Percentiles rank a stretch among this genome's conserved stretches.
These are phyloP conservation scores for Ustilago bromivora DNA, from an alignment of 1,284 basidiomycete species.

Conservation along the genomic window DNA sequence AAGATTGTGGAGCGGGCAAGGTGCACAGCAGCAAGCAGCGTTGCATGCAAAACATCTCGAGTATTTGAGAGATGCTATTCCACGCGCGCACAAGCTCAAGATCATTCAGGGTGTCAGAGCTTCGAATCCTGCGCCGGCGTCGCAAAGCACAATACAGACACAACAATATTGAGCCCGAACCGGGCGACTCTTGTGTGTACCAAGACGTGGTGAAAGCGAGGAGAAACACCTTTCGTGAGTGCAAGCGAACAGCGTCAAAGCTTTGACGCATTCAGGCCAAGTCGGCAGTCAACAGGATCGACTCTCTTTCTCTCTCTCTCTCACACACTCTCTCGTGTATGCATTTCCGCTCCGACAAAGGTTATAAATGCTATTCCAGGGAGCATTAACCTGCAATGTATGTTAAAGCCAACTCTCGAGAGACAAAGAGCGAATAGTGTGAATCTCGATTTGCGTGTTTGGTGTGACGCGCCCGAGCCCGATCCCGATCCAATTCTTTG, in stretches of 20 bases:
- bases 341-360: no score
- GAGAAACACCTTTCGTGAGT: no score
- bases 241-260: no score
- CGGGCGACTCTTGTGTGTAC: no score
- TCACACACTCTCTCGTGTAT: no score
- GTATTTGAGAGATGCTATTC: constrained; percentile 79
- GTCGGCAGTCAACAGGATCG: no score
- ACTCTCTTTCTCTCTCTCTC: no score
- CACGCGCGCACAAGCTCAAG: constrained; percentile 55
- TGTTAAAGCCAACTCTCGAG: not conserved
- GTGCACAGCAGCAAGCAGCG: constrained; percentile 84
- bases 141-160: constrained; percentile 3
- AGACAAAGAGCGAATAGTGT: not conserved
- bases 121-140: constrained; percentile 7
- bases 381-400: not conserved
- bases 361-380: no score
- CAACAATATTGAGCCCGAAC: not conserved
- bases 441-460: not conserved
- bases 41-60: constrained; percentile 87
- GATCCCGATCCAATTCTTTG: not conserved
- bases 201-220: no score
- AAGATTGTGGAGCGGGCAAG: constrained; percentile 85
- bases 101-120: constrained; percentile 48
- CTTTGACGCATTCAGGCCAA: no score
- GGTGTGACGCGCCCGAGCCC: constrained; percentile 1